phyloP scores from a whole-genome alignment of 2,329 filamentous ascomycete species.

The Fusarium scirpi region DNA sequence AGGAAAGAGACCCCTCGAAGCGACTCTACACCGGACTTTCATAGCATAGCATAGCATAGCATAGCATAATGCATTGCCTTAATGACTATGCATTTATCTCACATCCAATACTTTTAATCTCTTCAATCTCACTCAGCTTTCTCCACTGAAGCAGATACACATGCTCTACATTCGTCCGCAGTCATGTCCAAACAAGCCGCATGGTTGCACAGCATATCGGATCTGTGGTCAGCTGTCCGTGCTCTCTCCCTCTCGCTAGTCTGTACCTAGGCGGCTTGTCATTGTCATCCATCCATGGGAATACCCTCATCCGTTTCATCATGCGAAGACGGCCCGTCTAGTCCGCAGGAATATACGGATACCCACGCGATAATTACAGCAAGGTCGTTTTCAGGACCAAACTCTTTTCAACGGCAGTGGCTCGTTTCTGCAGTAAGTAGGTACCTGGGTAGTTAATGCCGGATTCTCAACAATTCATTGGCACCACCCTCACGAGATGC shows the following conservation, averaged over 20 bases:
- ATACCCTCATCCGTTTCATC: conserved; percentile 1
- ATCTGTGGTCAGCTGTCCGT: conserved; percentile 1
- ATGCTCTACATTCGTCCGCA: conserved; percentile 16
- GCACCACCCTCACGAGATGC: conserved; percentile 29
- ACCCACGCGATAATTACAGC: conserved; percentile 12
- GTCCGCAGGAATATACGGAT: conserved; percentile 23
- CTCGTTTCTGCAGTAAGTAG: conserved; percentile 13
- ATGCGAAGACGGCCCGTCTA: conserved; percentile 11
- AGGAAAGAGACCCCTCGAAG: conserved; percentile 5
- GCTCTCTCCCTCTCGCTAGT: background rate
- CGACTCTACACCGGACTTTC: background rate
- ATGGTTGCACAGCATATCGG: conserved; percentile 21
- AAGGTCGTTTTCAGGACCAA: conserved; percentile 3
- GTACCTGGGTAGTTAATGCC: conserved; percentile 1
- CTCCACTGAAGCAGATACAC: conserved; percentile 28
- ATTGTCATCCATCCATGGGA: background rate
- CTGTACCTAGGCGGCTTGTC: conserved; percentile 8
- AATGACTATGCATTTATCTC: conserved; percentile 22
- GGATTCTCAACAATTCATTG: conserved; percentile 17
- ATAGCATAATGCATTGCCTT: background rate
- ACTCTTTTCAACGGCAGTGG: conserved; percentile 21
- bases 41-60: background rate
- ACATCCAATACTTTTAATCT: conserved; percentile 25
- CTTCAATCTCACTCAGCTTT: conserved; percentile 15
- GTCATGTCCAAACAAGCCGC: conserved; percentile 27